These are phyloP conservation scores for Coemansia biformis DNA, from an alignment of 192 early-diverging fungal genomes.

Conservation along the genomic window DNA sequence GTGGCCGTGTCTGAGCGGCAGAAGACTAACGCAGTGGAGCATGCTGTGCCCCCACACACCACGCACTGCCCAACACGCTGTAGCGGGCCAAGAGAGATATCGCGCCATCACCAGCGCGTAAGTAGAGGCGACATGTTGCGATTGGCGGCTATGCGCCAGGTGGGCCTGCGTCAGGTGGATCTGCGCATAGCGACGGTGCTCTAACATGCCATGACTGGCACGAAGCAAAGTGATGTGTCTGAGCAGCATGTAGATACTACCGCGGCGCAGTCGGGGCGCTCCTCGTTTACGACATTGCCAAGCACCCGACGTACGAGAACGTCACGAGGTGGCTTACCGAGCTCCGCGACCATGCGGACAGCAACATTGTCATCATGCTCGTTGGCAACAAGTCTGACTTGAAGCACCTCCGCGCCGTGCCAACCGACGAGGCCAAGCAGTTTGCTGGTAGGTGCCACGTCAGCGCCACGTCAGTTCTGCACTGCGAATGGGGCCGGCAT, in stretches of 20 bases:
- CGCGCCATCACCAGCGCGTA: conserved; percentile 87
- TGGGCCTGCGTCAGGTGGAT: too few relatives aligned
- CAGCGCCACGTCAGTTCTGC: too few relatives aligned
- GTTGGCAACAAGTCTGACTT: conserved; percentile 99
- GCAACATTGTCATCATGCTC: conserved; percentile 98
- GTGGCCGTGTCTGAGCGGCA: too few relatives aligned
- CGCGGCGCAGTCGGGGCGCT: conserved; percentile 96
- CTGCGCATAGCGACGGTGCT: too few relatives aligned
- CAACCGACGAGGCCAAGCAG: conserved; percentile 96
- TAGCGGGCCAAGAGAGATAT: conserved; percentile 82
- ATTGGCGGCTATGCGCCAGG: too few relatives aligned
- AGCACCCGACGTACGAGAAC: conserved; percentile 92
- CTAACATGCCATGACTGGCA: too few relatives aligned
- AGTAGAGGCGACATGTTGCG: conserved; percentile 15
- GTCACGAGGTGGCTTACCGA: conserved; percentile 98
- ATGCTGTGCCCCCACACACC: too few relatives aligned
- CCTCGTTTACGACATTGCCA: conserved; percentile 96
- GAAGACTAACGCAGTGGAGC: too few relatives aligned
- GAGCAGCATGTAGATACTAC: conserved; percentile 68
- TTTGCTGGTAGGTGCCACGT: conserved; percentile 65
- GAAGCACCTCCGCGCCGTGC: conserved; percentile 90
- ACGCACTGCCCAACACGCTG: too few relatives aligned
- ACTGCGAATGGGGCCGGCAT: too few relatives aligned
- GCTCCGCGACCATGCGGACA: conserved; percentile 92
- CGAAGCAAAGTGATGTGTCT: too few relatives aligned